Conservation (phyloP, 192 early-diverging fungal genomes). For the Chytriomyces sp. region DNA sequence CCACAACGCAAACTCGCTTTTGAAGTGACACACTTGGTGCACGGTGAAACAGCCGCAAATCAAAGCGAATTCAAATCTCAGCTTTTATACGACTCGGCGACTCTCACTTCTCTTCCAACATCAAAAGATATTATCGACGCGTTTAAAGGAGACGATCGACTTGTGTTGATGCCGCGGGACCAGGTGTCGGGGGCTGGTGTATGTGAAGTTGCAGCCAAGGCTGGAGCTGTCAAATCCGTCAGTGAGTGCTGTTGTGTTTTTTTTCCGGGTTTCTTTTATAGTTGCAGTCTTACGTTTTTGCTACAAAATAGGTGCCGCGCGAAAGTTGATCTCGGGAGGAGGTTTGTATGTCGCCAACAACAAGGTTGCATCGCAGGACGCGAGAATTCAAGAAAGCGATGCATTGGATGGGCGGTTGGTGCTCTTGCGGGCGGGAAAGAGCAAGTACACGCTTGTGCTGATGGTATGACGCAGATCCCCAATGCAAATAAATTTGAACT, state of each 20-base stretch:
- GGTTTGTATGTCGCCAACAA: conserved; percentile 82
- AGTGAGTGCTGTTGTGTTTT: conserved; percentile 45
- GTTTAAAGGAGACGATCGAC: conserved; percentile 70
- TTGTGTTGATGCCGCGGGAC: conserved; percentile 52
- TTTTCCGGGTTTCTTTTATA: neutral
- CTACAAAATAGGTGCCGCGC: conserved; percentile 65
- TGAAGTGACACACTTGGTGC: conserved; percentile 89
- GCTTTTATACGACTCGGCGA: conserved; percentile 69
- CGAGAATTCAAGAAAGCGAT: conserved; percentile 58
- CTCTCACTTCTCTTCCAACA: conserved; percentile 39
- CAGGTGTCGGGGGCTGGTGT: conserved; percentile 58
- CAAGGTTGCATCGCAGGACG: conserved; percentile 52
- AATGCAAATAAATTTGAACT: no score
- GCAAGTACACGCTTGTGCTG: conserved; percentile 69
- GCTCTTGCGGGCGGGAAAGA: conserved; percentile 81
- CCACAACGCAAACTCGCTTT: conserved; percentile 80
- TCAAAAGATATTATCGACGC: conserved; percentile 69
- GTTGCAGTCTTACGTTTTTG: neutral
- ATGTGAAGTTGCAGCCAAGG: conserved; percentile 62
- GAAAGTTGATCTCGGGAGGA: conserved; percentile 75
- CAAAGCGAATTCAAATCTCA: conserved; percentile 74
- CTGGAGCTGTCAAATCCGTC: conserved; percentile 72
- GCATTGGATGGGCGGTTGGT: conserved; percentile 66
- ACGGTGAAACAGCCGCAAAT: conserved; percentile 70
- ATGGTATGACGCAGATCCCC: neutral